These are phyloP conservation scores for Metschnikowia colocasiae DNA, from an alignment of 805 yeast genomes.

Conservation along the genomic window DNA sequence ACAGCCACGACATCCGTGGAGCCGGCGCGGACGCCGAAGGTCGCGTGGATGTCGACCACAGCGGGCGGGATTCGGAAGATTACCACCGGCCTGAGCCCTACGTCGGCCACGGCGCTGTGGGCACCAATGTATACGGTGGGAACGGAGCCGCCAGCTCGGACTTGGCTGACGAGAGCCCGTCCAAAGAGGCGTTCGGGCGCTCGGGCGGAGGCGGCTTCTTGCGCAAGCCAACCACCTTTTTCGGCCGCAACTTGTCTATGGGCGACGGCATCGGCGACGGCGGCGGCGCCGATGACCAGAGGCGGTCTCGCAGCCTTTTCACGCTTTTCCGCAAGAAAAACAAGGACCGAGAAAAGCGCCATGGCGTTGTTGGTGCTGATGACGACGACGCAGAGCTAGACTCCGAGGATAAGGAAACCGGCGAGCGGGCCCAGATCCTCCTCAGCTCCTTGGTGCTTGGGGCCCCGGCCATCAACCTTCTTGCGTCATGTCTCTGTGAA, in stretches of 20 bases:
- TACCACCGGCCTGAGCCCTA: neutral
- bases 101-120: neutral
- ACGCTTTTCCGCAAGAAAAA: slow-evolving; percentile 25
- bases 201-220: slow-evolving; percentile 2
- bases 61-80: no score
- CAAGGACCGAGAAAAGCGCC: slow-evolving; percentile 23
- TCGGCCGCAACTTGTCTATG: slow-evolving; percentile 10
- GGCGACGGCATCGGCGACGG: slow-evolving; percentile 13
- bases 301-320: slow-evolving; percentile 19
- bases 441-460: slow-evolving; percentile 53
- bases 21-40: neutral
- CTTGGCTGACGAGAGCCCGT: neutral
- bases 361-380: slow-evolving; percentile 12
- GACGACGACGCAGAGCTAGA: slow-evolving; percentile 17
- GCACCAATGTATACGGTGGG: neutral
- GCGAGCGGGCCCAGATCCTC: slow-evolving; percentile 35
- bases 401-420: slow-evolving; percentile 28
- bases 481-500: slow-evolving; percentile 68
- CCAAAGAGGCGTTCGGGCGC: neutral
- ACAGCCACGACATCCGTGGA: neutral
- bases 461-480: slow-evolving; percentile 67
- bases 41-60: neutral
- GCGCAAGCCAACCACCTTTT: slow-evolving; percentile 13
- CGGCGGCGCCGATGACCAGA: slow-evolving; percentile 17
- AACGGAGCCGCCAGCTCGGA: neutral